Percentiles rank a stretch among this genome's conserved stretches.
Conservation (phyloP, 352 stramenopile species). For the Phytophthora palmivora region DNA sequence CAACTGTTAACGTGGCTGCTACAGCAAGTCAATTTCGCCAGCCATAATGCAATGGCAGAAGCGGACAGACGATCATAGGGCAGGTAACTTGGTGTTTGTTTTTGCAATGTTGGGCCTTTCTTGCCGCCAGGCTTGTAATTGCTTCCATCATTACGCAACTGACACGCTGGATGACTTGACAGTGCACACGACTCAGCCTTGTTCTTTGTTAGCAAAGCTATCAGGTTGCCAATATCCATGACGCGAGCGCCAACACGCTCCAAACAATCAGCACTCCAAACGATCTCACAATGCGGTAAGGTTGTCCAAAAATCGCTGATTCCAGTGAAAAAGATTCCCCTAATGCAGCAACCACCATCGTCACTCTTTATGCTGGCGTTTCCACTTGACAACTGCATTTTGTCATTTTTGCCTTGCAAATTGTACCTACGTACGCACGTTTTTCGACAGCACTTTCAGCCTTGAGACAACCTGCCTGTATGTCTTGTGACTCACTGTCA, state of each 20-base stretch:
- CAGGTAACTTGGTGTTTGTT: conserved; percentile 1
- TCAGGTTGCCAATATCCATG: neutral
- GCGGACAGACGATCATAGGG: conserved; percentile 15
- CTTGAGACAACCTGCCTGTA: conserved; percentile 23
- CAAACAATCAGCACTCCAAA: conserved; percentile 14
- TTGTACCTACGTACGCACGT: conserved; percentile 28
- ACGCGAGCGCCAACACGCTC: conserved; percentile 7
- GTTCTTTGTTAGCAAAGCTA: neutral
- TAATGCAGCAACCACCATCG: conserved; percentile 10
- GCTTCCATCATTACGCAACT: conserved; percentile 24
- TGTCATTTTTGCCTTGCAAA: conserved; percentile 4
- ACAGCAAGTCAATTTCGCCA: conserved; percentile 13
- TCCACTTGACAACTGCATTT: neutral
- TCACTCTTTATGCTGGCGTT: conserved; percentile 17
- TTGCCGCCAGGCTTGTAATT: neutral
- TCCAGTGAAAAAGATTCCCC: conserved; percentile 8
- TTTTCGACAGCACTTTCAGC: too few species aligned
- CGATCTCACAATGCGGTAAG: conserved; percentile 21
- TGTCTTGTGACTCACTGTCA: conserved; percentile 17
- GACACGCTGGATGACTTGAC: conserved; percentile 13
- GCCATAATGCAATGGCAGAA: neutral
- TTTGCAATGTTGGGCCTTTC: conserved; percentile 19
- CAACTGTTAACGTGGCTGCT: conserved; percentile 4
- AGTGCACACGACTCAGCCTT: neutral
- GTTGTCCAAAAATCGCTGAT: neutral